phyloP scores from a whole-genome alignment of 441 rosid species.

The Euphorbia schlechtendalii region DNA sequence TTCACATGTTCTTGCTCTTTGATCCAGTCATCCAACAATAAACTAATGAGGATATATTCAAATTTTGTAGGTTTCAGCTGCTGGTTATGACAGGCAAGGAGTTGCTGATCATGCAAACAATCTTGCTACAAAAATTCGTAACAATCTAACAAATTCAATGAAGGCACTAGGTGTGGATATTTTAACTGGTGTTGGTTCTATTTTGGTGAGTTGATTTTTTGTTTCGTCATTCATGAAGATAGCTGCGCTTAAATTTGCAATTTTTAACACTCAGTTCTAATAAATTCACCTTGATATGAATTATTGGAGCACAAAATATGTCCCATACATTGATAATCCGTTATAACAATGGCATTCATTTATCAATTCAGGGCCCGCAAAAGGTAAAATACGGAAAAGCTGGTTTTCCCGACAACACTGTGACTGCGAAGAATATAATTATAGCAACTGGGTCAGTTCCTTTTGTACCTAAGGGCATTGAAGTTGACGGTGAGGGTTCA shows the following conservation, averaged over 20 bases:
- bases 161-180: conserved; percentile 92
- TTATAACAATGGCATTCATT: conserved; percentile 9
- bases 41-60: background rate
- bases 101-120: conserved; percentile 97
- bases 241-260: background rate
- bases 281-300: background rate
- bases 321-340: background rate
- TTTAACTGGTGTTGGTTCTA: conserved; percentile 71
- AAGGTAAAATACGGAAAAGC: conserved; percentile 77
- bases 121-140: conserved; percentile 80
- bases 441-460: conserved; percentile 98
- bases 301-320: background rate
- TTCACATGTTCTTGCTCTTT: background rate
- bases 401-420: conserved; percentile 43
- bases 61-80: conserved; percentile 65
- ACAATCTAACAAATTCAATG: conserved; percentile 86
- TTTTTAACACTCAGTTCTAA: background rate
- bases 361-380: conserved; percentile 67
- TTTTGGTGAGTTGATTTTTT: conserved; percentile 54
- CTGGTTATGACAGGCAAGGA: conserved; percentile 87
- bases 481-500: conserved; percentile 71
- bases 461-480: conserved; percentile 93
- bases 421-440: conserved; percentile 75
- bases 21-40: background rate
- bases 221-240: background rate